A percentile compares a stretch with the other conserved stretches of the same genome.
Evolutionary conservation across 2,329 filamentous ascomycete genomes (phyloP).

Genomic region (Septoria linicola): DNA sequence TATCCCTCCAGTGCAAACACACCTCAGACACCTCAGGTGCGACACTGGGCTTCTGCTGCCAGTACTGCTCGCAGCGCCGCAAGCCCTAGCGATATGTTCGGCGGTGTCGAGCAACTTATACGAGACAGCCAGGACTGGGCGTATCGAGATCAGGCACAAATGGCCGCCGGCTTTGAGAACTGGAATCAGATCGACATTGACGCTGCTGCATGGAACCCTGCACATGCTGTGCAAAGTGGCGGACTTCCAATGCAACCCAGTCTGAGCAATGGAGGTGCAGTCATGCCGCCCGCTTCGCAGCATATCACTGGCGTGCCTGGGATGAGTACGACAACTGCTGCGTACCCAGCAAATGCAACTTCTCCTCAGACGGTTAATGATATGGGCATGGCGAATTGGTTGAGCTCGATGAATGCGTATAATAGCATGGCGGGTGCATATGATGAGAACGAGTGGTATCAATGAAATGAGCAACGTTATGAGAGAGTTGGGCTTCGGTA

Average conservation of each 20-base stretch:
- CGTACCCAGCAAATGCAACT: not conserved
- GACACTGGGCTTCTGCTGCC: constrained; percentile 10
- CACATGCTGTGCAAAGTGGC: not conserved
- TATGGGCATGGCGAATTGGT: constrained; percentile 27
- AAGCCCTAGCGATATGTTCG: constrained; percentile 56
- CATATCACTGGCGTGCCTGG: not conserved
- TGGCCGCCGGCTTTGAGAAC: constrained; percentile 62
- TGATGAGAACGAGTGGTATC: constrained; percentile 46
- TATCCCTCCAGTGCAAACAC: constrained; percentile 28
- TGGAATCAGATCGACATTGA: constrained; percentile 48
- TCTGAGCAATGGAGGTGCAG: not conserved
- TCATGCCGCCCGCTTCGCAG: not conserved
- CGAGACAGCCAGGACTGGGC: constrained; percentile 63
- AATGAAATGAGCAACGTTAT: constrained; percentile 29
- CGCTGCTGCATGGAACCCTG: constrained; percentile 18
- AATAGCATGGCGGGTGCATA: constrained; percentile 36
- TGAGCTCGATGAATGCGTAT: constrained; percentile 33
- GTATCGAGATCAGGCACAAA: constrained; percentile 60
- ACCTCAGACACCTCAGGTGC: constrained; percentile 18
- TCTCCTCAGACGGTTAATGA: constrained; percentile 9
- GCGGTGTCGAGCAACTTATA: constrained; percentile 60
- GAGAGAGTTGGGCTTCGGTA: too few relatives aligned
- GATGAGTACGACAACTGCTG: not conserved
- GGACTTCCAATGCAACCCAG: constrained; percentile 2
- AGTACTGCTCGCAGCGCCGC: constrained; percentile 33